Conservation (phyloP, 768 basidiomycete species). For the Russula olivacea region DNA sequence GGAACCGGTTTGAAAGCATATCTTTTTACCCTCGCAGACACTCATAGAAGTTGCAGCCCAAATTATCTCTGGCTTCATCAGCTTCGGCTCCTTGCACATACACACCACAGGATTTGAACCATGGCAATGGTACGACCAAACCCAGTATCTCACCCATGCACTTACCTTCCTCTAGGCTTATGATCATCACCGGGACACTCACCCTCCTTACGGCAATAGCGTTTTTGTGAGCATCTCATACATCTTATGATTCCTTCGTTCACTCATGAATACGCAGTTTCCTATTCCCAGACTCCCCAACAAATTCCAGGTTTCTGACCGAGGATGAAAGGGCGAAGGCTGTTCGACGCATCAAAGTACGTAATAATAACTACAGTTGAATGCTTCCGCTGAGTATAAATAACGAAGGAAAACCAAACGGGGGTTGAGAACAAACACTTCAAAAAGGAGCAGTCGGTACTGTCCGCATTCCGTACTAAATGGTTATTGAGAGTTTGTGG, state of each 20-base stretch:
- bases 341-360: conserved; percentile 57
- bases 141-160: neutral
- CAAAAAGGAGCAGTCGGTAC: conserved; percentile 68
- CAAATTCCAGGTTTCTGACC: conserved; percentile 70
- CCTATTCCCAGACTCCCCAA: conserved; percentile 70
- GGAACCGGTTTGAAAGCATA: conserved; percentile 46
- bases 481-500: neutral
- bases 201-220: conserved; percentile 46
- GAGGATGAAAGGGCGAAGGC: conserved; percentile 56
- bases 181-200: conserved; percentile 60
- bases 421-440: conserved; percentile 79
- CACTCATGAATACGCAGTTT: conserved; percentile 39
- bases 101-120: conserved; percentile 51
- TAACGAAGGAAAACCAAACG: conserved; percentile 59
- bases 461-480: neutral
- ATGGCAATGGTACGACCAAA: conserved; percentile 57
- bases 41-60: conserved; percentile 41
- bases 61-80: conserved; percentile 63
- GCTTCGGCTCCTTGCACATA: conserved; percentile 62
- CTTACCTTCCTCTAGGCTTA: conserved; percentile 41
- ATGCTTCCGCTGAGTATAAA: neutral
- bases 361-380: neutral
- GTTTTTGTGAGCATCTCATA: conserved; percentile 45
- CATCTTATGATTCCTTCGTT: neutral
- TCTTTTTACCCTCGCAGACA: neutral